Base-by-base conservation (phyloP, 139 green algal genomes). In the Chlorella sp. region DNA sequence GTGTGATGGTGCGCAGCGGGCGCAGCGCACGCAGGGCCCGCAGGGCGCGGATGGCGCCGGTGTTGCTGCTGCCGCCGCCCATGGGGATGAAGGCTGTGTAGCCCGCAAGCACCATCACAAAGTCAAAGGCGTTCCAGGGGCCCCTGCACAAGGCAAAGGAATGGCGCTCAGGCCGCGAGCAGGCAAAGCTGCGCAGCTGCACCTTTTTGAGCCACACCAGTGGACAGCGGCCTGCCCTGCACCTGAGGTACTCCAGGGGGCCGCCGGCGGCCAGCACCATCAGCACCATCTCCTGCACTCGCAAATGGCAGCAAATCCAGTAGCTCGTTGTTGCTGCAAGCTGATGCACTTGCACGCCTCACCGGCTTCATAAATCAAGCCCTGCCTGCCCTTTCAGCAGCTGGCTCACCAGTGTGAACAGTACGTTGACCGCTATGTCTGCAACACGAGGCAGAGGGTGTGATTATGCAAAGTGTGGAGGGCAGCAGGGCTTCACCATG, bases 1-100 rank as follows among this genome's bases (percentile, higher is more conserved):
- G 88, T 4, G 93, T 95, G 87, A 98, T 96, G 81, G 94, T 96
- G 34, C 95, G 87, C 69, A 98, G 90, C 62, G 94, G 93, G 32
- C 95, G 85, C 83, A 98, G 84, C 39, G 93, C 92, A 3, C 94
- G 82, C 78, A 97, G 78, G 21, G 94, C 94, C 13, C 94, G 72
- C 41, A 98, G 89, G 0, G 92, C 85, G 26, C 88, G 82, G 21
- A 89, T 26, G 62, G 51, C 30, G 69, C 38, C 51, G 38, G 69
- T 20, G 15, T 38, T 41, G 69, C 20, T 56, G 51, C 57, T n/a
- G 5, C 84, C 80, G 70, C 64, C 16, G 60, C 71, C 87, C 21
- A 69, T 84, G 12, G 89, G 91, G 15, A 96, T 82, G 64, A 95
- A 94, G 18, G 82, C 80, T 18, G 89, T 93, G 85, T 92, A 94